phyloP scores from a whole-genome alignment of 129 eudicot genomes.

The Logfia minima region DNA sequence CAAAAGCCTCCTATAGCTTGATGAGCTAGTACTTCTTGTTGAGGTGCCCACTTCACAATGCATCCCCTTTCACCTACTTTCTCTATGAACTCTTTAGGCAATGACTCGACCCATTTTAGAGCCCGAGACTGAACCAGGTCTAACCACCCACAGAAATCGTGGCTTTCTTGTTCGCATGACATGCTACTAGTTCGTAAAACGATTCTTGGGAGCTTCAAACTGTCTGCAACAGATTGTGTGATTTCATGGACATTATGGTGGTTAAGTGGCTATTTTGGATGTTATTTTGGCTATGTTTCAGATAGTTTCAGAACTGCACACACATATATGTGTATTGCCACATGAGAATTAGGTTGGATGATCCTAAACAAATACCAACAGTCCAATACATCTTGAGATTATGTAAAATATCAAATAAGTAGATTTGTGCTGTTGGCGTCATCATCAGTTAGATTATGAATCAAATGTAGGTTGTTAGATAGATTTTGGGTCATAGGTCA shows the following conservation, averaged over 20 bases:
- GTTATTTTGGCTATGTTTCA: neutral
- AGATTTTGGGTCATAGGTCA: too few species aligned
- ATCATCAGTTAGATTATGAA: too few species aligned
- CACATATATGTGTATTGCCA: neutral
- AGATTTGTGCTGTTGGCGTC: too few species aligned
- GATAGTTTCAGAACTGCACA: neutral
- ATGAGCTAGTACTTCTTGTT: neutral
- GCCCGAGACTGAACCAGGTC: conserved; percentile 36
- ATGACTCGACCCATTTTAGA: conserved; percentile 18
- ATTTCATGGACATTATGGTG: conserved; percentile 2
- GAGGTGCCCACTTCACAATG: conserved; percentile 31
- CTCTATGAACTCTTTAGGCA: conserved; percentile 35
- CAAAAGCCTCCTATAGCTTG: neutral
- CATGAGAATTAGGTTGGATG: neutral
- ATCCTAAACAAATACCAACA: too few species aligned
- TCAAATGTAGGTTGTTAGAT: too few species aligned
- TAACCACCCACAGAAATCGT: conserved; percentile 48
- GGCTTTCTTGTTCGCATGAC: conserved; percentile 6
- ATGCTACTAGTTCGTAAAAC: conserved; percentile 31
- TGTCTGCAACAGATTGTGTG: conserved; percentile 9
- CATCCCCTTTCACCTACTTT: conserved; percentile 31
- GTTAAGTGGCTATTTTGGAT: neutral
- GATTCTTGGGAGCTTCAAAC: conserved; percentile 19
- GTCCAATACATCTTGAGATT: too few species aligned
- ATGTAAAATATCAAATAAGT: too few species aligned